Conservation (phyloP, 2,329 filamentous ascomycete species). For the Fusarium xyrophilum region DNA sequence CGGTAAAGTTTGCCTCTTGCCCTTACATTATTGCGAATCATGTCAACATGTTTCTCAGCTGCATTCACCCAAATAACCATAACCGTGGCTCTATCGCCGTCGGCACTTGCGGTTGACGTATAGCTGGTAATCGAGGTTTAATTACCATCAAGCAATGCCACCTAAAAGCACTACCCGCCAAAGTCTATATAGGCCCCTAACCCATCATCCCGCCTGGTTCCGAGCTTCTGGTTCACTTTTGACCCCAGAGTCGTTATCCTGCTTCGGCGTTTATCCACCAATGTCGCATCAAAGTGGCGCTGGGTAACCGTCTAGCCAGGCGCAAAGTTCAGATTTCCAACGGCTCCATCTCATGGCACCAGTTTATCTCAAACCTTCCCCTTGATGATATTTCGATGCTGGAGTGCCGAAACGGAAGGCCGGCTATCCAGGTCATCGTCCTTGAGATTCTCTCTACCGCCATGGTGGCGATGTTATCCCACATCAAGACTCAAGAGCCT, state of each 20-base stretch:
- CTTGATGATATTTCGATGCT: no score
- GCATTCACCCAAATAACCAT: accelerated
- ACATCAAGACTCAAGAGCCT: background rate
- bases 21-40: no score
- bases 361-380: background rate
- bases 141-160: background rate
- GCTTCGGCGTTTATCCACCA: background rate
- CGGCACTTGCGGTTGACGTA: background rate
- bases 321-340: background rate
- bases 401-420: accelerated
- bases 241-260: background rate
- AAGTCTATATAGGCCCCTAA: background rate
- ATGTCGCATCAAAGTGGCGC: background rate
- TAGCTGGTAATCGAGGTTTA: background rate
- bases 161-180: background rate
- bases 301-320: background rate
- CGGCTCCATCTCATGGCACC: background rate
- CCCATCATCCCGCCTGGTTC: background rate
- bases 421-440: background rate
- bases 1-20: no score
- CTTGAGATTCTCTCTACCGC: background rate
- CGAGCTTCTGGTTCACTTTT: background rate
- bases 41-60: background rate
- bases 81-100: background rate
- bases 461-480: background rate